phyloP scores from a whole-genome alignment of 192 early-diverging fungal genomes.

The Anaeromyces robustus region DNA sequence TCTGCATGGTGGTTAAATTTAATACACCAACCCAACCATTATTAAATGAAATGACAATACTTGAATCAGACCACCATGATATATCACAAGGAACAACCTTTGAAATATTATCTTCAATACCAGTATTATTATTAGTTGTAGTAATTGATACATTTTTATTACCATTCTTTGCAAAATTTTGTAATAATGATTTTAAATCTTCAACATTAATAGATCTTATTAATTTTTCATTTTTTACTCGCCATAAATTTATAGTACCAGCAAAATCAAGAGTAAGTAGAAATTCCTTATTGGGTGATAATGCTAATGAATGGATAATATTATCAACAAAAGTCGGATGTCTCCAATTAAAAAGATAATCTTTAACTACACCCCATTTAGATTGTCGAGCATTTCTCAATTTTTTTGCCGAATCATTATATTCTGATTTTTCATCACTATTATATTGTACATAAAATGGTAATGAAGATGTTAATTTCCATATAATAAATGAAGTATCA shows the following conservation, averaged over 20 bases:
- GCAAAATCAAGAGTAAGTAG: neutral
- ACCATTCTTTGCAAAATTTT: neutral
- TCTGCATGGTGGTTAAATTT: slow-evolving; percentile 17
- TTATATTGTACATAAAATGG: neutral
- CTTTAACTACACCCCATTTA: neutral
- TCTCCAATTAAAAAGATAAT: neutral
- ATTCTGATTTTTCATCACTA: neutral
- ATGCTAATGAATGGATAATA: neutral
- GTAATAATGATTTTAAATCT: neutral
- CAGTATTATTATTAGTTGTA: neutral
- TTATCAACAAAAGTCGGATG: neutral
- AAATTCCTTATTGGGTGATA: neutral
- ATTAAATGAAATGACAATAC: slow-evolving; percentile 24
- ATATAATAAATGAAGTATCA: neutral
- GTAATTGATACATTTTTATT: neutral
- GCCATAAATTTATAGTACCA: neutral
- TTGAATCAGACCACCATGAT: slow-evolving; percentile 31
- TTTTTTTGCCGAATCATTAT: neutral
- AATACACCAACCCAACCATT: slow-evolving; percentile 31
- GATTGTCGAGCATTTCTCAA: neutral
- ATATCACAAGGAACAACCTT: neutral
- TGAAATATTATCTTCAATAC: neutral
- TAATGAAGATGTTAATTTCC: neutral
- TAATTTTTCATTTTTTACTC: slow-evolving; percentile 20
- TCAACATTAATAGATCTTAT: slow-evolving; percentile 17